Evolutionary conservation across 768 basidiomycete genomes (phyloP).

Genomic region (Leccinum subtestaceum): DNA sequence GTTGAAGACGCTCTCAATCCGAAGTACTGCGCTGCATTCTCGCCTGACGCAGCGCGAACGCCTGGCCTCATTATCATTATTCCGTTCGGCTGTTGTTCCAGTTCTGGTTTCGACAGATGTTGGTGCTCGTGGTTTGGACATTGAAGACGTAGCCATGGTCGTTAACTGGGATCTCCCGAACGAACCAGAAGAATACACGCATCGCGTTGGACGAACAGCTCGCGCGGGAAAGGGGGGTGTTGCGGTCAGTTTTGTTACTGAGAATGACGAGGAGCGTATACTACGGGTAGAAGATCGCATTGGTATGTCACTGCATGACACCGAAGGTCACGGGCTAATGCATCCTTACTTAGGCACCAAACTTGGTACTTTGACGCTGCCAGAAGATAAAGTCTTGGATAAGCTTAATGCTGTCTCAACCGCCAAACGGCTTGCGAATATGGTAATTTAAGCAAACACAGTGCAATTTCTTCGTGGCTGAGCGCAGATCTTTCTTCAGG

Average conservation of each 20-base stretch:
- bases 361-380: constrained; percentile 69
- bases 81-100: constrained; percentile 82
- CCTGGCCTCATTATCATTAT: constrained; percentile 77
- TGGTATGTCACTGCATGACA: constrained; percentile 46
- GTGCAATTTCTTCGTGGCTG: background rate
- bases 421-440: constrained; percentile 89
- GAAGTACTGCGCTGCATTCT: constrained; percentile 89
- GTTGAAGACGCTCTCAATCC: constrained; percentile 74
- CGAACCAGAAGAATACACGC: constrained; percentile 91
- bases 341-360: constrained; percentile 53
- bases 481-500: constrained; percentile 38
- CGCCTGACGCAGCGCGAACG: constrained; percentile 91
- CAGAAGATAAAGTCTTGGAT: constrained; percentile 80
- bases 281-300: constrained; percentile 83
- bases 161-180: constrained; percentile 96
- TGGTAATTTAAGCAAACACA: constrained; percentile 50
- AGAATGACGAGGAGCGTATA: constrained; percentile 84
- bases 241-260: constrained; percentile 93
- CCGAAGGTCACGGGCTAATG: background rate
- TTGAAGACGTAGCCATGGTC: constrained; percentile 93
- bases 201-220: constrained; percentile 92
- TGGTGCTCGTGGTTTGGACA: constrained; percentile 91
- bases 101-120: constrained; percentile 95
- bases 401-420: constrained; percentile 86
- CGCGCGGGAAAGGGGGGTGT: constrained; percentile 87